phyloP scores from a whole-genome alignment of 805 yeast genomes.

The Yamadazyma takamatsuzukensis region DNA sequence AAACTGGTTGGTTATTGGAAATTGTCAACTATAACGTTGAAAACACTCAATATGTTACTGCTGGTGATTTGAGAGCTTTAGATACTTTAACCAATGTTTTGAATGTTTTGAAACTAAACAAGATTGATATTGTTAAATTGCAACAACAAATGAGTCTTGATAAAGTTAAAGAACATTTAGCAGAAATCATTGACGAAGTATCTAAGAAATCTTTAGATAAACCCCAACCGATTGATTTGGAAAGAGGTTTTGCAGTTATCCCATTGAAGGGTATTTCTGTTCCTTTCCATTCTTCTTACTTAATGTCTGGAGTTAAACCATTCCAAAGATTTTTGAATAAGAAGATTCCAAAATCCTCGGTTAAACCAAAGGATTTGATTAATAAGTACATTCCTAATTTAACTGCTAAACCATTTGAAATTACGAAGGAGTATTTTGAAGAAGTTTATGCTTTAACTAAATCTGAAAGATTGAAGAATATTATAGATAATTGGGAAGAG shows the following conservation, averaged over 20 bases:
- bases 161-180: conserved; percentile 82
- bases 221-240: conserved; percentile 94
- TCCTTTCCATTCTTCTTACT: conserved; percentile 99
- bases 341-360: conserved; percentile 92
- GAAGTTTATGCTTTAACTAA: conserved; percentile 90
- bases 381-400: conserved; percentile 97
- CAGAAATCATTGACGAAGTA: conserved; percentile 84
- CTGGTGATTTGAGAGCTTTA: conserved; percentile 95
- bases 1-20: conserved; percentile 92
- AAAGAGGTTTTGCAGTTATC: conserved; percentile 97
- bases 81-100: conserved; percentile 91
- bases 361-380: conserved; percentile 88
- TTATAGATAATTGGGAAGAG: conserved; percentile 93
- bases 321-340: conserved; percentile 96
- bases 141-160: conserved; percentile 81
- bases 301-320: conserved; percentile 98
- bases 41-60: conserved; percentile 97
- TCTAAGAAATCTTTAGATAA: conserved; percentile 77
- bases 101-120: conserved; percentile 89
- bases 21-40: conserved; percentile 98
- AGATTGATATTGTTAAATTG: conserved; percentile 86
- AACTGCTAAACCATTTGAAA: conserved; percentile 95
- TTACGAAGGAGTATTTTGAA: conserved; percentile 95
- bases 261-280: conserved; percentile 99
- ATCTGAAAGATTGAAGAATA: conserved; percentile 83